phyloP scores from a whole-genome alignment of 2,329 filamentous ascomycete species.

The Sclerotinia trifoliorum region DNA sequence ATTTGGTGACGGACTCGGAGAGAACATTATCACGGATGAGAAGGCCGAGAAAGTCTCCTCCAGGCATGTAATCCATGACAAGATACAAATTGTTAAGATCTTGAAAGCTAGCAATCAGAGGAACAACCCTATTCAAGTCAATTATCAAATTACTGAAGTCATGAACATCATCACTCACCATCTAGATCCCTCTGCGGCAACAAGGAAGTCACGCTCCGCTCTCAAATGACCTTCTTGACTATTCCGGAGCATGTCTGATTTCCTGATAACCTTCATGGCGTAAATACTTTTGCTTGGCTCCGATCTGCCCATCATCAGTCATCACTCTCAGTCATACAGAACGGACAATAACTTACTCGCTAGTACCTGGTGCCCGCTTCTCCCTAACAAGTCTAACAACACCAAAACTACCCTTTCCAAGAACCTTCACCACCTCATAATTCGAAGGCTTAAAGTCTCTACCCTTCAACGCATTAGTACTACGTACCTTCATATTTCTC shows the following conservation, averaged over 20 bases:
- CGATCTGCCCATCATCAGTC: background rate
- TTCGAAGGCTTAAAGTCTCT: constrained; percentile 55
- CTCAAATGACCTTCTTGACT: constrained; percentile 90
- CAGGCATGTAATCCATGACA: constrained; percentile 98
- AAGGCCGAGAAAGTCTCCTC: constrained; percentile 87
- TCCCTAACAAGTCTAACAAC: constrained; percentile 84
- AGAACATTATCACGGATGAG: constrained; percentile 83
- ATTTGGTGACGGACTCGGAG: constrained; percentile 73
- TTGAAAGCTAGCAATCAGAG: constrained; percentile 84
- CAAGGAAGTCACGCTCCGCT: constrained; percentile 88
- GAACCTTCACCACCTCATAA: constrained; percentile 78
- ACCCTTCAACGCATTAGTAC: constrained; percentile 40
- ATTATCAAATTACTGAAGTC: constrained; percentile 13
- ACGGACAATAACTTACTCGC: constrained; percentile 25
- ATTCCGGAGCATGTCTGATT: constrained; percentile 87
- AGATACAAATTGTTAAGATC: constrained; percentile 82
- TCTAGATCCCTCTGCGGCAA: constrained; percentile 79
- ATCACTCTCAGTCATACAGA: background rate
- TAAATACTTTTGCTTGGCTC: constrained; percentile 60
- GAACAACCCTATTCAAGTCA: constrained; percentile 64
- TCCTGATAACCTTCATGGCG: constrained; percentile 96
- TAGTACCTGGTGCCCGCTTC: constrained; percentile 41
- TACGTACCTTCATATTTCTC: constrained; percentile 66
- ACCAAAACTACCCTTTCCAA: constrained; percentile 94
- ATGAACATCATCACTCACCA: constrained; percentile 53